Conservation (phyloP, 805 yeast genomes). For the Cyberlindnera euphorbiae region DNA sequence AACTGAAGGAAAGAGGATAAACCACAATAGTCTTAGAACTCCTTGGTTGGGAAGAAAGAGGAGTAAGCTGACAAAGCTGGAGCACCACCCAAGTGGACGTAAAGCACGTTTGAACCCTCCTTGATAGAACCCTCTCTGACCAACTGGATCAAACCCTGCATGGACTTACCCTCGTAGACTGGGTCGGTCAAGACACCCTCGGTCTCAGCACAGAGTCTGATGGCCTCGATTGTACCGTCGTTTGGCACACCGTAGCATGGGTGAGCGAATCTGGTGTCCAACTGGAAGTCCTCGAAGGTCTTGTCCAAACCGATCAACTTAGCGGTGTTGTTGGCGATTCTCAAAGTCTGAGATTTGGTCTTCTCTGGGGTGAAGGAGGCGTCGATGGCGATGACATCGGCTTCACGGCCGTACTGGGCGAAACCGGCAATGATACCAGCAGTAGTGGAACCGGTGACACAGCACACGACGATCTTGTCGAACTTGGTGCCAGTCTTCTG, state of each 20-base stretch:
- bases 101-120: slow-evolving; percentile 14
- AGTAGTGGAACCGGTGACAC: slow-evolving; percentile 18
- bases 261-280: slow-evolving; percentile 16
- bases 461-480: slow-evolving; percentile 18
- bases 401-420: slow-evolving; percentile 16
- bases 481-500: slow-evolving; percentile 10
- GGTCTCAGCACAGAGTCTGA: slow-evolving; percentile 17
- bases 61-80: slow-evolving; percentile 17
- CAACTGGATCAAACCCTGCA: slow-evolving; percentile 15
- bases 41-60: slow-evolving; percentile 18
- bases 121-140: slow-evolving; percentile 12
- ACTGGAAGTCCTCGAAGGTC: slow-evolving; percentile 10
- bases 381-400: slow-evolving; percentile 17
- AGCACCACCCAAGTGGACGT: slow-evolving; percentile 19
- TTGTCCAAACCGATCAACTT: slow-evolving; percentile 16
- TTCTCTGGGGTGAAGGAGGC: slow-evolving; percentile 18
- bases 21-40: slow-evolving; percentile 1
- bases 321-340: slow-evolving; percentile 18
- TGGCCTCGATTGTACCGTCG: slow-evolving; percentile 18
- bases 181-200: slow-evolving; percentile 18
- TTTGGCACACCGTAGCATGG: slow-evolving; percentile 18
- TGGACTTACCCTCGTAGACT: slow-evolving; percentile 18
- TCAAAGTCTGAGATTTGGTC: slow-evolving; percentile 15
- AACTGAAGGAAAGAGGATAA: neutral
- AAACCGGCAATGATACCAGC: slow-evolving; percentile 18